phyloP scores from a whole-genome alignment of 169 alveolate species.

The Cryptosporidium canis region DNA sequence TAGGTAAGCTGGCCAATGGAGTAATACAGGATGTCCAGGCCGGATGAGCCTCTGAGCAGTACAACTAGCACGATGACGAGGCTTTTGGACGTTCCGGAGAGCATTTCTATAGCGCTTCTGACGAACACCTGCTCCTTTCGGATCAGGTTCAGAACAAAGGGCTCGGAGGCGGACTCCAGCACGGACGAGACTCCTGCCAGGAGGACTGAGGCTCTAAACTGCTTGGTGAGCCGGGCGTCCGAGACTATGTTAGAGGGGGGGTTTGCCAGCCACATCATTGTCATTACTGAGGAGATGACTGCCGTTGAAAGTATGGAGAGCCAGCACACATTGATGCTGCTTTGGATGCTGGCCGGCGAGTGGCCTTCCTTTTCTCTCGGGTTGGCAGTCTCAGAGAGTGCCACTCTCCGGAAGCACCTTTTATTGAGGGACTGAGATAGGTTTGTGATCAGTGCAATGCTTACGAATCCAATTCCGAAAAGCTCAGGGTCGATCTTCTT shows the following conservation, averaged over 20 bases:
- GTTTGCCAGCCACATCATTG: background rate
- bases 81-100: constrained; percentile 46
- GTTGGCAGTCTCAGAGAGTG: constrained; percentile 13
- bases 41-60: background rate
- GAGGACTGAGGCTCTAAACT: constrained; percentile 5
- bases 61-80: background rate
- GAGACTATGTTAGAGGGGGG: constrained; percentile 23
- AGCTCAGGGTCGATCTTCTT: constrained; percentile 31
- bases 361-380: background rate
- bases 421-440: constrained; percentile 38
- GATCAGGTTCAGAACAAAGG: constrained; percentile 8
- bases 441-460: constrained; percentile 43
- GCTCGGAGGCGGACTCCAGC: constrained; percentile 31
- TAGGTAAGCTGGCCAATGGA: constrained; percentile 39
- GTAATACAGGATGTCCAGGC: background rate
- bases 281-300: background rate
- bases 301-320: constrained; percentile 11
- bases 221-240: background rate
- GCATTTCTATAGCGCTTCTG: constrained; percentile 18
- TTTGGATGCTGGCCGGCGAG: background rate
- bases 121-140: constrained; percentile 25
- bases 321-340: constrained; percentile 55
- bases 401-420: constrained; percentile 56
- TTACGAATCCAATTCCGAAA: constrained; percentile 55
- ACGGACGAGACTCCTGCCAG: constrained; percentile 41